These are phyloP conservation scores for Thraustochytrium striatum DNA, from an alignment of 352 stramenopile genomes.

Conservation along the genomic window DNA sequence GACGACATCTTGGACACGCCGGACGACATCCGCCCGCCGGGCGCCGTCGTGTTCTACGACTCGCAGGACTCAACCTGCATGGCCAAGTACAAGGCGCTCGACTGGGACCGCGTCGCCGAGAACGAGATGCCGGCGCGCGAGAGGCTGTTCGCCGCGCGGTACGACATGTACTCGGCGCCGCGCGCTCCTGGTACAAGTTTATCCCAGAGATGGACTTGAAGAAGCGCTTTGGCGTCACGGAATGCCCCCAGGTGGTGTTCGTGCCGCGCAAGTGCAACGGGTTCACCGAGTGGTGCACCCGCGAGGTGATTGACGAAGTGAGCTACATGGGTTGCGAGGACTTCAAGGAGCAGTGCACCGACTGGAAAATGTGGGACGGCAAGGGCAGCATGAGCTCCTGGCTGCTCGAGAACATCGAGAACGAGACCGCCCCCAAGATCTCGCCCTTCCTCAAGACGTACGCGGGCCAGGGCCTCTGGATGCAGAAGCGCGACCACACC, in stretches of 20 bases:
- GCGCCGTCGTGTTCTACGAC: slow-evolving; percentile 46
- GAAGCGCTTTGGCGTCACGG: slow-evolving; percentile 29
- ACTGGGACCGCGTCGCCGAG: slow-evolving; percentile 35
- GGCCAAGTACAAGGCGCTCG: slow-evolving; percentile 5
- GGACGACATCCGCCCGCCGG: slow-evolving; percentile 27
- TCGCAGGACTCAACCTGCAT: slow-evolving; percentile 8
- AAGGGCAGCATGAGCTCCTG: background rate
- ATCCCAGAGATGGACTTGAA: slow-evolving; percentile 44
- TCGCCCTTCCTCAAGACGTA: slow-evolving; percentile 11
- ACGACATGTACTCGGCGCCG: slow-evolving; percentile 43
- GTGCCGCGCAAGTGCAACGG: slow-evolving; percentile 34
- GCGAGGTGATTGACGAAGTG: background rate
- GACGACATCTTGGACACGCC: slow-evolving; percentile 45
- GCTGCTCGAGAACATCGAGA: background rate
- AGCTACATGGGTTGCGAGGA: slow-evolving; percentile 39
- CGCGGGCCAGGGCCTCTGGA: slow-evolving; percentile 26
- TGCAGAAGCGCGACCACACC: slow-evolving; percentile 20
- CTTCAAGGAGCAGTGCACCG: slow-evolving; percentile 27
- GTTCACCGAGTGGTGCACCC: slow-evolving; percentile 34
- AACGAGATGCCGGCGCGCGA: slow-evolving; percentile 27
- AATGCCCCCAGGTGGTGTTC: slow-evolving; percentile 45
- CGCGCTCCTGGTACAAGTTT: slow-evolving; percentile 47
- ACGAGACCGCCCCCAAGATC: slow-evolving; percentile 20
- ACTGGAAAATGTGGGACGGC: slow-evolving; percentile 26
- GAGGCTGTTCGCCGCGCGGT: slow-evolving; percentile 25